Base-by-base conservation (phyloP, 164 flowering plant genomes). In the Nymphaea thermarum region DNA sequence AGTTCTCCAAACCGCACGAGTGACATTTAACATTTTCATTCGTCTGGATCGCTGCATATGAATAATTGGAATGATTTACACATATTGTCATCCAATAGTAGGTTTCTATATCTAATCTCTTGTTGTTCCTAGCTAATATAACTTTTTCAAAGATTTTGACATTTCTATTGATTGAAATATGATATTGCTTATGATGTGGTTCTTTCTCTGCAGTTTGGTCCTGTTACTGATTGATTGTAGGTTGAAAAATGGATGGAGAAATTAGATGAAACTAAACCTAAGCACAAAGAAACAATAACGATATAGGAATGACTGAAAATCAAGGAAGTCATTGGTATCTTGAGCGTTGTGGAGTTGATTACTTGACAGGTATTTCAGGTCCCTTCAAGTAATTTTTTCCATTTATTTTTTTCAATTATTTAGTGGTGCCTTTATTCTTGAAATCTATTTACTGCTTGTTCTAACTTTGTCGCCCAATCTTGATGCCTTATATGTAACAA, bases 1-100 rank as follows among this genome's bases (percentile, higher is more conserved):
- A 82, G 66, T 82, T 89, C 16, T 85, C 96, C 61, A 86, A 80
- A n/a, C 74, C 91, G 72, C 93, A 91, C 74, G 98, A 94, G 75
- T 94, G 98, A n/a, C n/a, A n/a, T n/a, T n/a, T n/a, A n/a, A 97
- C 92, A 88, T 72, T 94, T 94, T 76, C 82, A 97, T 84, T 94
- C 98, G 98, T 70, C 93, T 94, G 72, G 98, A 94, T 77, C 96
- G 98, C 67, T 91, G 91, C 67, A 88, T 94, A 68, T 94, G 98
- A 97, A 94, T 94, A 59, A 77, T 94, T 67, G 98, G 98, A 75
- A 94, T 94, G 97, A 80, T 94, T 76, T 90, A 91, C 77, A 97
- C 98, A 61, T 94, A 91, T 70, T 91, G 80, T 79, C 97, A 91
- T 74, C 98, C 97, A 42, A 88, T 75, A 79, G 97, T 94, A 91